Percentiles rank a stretch among this genome's conserved stretches.
phyloP scores from a whole-genome alignment of 192 early-diverging fungal species.

The Mortierella antarctica region DNA sequence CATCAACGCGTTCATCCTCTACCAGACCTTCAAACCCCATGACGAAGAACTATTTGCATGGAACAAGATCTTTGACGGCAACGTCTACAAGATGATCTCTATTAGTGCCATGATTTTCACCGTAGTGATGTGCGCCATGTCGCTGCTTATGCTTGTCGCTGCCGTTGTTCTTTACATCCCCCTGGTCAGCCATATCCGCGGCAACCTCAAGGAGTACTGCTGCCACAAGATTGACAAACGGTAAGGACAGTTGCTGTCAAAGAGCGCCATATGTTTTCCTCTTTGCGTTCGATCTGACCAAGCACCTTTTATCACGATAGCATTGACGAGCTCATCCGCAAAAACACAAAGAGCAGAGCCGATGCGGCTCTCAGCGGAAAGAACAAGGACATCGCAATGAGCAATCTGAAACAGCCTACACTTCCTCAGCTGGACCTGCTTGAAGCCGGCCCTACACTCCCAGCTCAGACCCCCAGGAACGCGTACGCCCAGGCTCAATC shows the following conservation, averaged over 20 bases:
- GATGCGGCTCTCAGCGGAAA: conserved; percentile 5
- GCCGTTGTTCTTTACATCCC: conserved; percentile 83
- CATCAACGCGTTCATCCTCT: conserved; percentile 68
- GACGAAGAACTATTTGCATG: conserved; percentile 27
- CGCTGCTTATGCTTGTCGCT: conserved; percentile 61
- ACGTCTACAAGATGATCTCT: conserved; percentile 33
- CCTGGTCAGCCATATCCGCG: conserved; percentile 78
- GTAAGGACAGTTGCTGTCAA: conserved; percentile 54
- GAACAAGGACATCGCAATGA: conserved; percentile 29
- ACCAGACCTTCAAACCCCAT: conserved; percentile 41
- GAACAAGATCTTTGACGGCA: conserved; percentile 8
- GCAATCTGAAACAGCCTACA: conserved; percentile 24
- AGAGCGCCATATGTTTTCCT: background rate
- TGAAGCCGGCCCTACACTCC: conserved; percentile 6
- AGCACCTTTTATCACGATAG: background rate
- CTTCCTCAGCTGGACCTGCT: conserved; percentile 38
- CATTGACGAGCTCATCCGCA: conserved; percentile 39
- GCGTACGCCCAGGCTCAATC: conserved; percentile 6
- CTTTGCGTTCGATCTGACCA: background rate
- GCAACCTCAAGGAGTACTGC: conserved; percentile 91
- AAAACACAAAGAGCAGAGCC: conserved; percentile 40
- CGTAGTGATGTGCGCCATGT: conserved; percentile 69
- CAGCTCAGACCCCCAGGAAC: conserved; percentile 13
- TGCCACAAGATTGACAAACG: conserved; percentile 92
- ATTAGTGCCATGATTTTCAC: conserved; percentile 68